These are phyloP conservation scores for Fusarium pilosicola DNA, from an alignment of 2,329 filamentous ascomycete species.

Conservation along the genomic window DNA sequence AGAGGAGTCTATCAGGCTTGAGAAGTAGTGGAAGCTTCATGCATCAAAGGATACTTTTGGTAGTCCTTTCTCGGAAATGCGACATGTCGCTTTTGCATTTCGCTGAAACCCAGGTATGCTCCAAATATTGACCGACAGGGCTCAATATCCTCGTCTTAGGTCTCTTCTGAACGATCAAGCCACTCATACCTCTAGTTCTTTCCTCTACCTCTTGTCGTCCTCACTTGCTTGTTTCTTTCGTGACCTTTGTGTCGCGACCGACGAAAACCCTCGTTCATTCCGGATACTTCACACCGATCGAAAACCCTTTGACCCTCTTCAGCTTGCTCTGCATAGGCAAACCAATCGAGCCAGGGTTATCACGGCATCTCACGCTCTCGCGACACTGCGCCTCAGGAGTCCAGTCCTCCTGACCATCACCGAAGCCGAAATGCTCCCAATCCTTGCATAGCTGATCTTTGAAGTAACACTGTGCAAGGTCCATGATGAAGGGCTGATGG, in stretches of 20 bases:
- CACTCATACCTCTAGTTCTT: rapidly evolving
- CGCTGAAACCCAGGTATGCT: no score
- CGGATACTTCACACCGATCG: background rate
- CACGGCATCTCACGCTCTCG: background rate
- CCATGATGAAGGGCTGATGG: background rate
- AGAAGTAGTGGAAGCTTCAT: background rate
- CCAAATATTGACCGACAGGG: rapidly evolving
- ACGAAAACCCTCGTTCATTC: rapidly evolving
- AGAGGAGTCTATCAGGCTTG: background rate
- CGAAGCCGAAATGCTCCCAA: background rate
- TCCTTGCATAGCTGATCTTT: background rate
- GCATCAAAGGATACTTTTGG: rapidly evolving
- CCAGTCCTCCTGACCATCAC: background rate
- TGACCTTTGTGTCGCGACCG: rapidly evolving
- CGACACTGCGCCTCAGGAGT: background rate
- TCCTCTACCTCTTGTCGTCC: rapidly evolving
- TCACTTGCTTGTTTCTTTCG: rapidly evolving
- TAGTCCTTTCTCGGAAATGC: background rate
- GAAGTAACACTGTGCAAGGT: background rate
- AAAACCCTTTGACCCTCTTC: rapidly evolving
- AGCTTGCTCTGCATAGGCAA: background rate
- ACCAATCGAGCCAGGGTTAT: background rate
- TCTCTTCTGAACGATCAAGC: background rate
- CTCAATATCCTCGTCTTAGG: background rate
- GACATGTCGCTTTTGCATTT: background rate